Evolutionary conservation across 192 early-diverging fungal species (phyloP).

Genomic region (Bifiguratus adelaidae): DNA sequence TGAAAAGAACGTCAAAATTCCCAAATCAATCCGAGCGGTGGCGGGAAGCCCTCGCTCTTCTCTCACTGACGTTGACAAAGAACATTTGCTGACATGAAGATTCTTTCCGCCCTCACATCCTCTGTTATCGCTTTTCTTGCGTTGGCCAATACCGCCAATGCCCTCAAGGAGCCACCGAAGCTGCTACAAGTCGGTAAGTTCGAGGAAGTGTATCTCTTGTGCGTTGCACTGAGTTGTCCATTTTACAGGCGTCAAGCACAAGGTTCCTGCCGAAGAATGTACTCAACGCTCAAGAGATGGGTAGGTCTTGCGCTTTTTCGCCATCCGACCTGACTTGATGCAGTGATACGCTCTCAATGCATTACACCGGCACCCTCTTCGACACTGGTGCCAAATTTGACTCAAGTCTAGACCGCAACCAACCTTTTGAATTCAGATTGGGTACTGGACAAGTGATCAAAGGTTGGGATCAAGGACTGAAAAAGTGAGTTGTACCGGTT

Average conservation of each 20-base stretch:
- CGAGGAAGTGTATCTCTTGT: background rate
- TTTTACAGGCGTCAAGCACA: conserved; percentile 30
- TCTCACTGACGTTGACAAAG: no score
- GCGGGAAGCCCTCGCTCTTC: no score
- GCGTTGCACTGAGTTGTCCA: background rate
- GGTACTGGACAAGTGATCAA: conserved; percentile 66
- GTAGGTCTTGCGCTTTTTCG: conserved; percentile 10
- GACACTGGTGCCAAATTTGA: conserved; percentile 62
- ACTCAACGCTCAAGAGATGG: conserved; percentile 23
- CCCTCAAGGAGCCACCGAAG: conserved; percentile 24
- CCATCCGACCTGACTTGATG: background rate
- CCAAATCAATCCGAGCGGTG: no score
- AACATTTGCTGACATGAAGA: background rate
- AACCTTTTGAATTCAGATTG: conserved; percentile 62
- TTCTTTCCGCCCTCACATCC: background rate
- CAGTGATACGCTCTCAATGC: conserved; percentile 61
- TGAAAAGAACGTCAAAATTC: no score
- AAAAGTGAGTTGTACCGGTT: conserved; percentile 18
- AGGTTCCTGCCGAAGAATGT: conserved; percentile 40
- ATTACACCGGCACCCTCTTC: conserved; percentile 64
- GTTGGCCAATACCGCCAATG: conserved; percentile 6
- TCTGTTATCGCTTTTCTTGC: conserved; percentile 4
- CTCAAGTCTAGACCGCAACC: conserved; percentile 47
- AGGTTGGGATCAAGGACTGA: conserved; percentile 71
- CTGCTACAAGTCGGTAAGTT: conserved; percentile 34